Base-by-base conservation (phyloP, 805 yeast genomes). In the Komagataella mondaviorum region DNA sequence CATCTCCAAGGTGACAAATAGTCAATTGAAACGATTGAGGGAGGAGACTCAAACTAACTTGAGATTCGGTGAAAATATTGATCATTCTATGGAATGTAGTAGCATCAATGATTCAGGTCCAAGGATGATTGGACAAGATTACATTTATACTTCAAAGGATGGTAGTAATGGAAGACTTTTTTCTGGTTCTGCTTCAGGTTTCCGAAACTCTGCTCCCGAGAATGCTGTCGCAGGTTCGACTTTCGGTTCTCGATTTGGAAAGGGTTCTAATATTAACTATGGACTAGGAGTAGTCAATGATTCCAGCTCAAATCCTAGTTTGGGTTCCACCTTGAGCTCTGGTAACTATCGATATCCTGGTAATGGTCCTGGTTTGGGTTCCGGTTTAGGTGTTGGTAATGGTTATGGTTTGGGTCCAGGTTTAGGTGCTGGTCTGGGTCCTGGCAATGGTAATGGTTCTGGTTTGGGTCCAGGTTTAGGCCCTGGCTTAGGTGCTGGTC, bases 401-500 rank as follows among this genome's bases (percentile, higher is more conserved):
- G 50, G 50, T 3, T 6, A 47, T 10, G 50, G 50, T 7, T 22
- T 4, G 14, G 45, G 47, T 14, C 2, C 39, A n/a, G 51, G 47
- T 6, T 23, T 10, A 16, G 47, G 44, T 6, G 6, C 48, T 3
- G 48, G 49, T 2, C 2, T 8, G 3, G 58, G 56, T 39, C 45
- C 51, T 23, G 55, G 39, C 14, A 7, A 7, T 2, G 39, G 39
- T 3, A 7, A 7, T 2, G 39, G 39, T 3, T 14, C 39, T 4
- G 39, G 53, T 2, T 20, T 23, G 2, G 56, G 55, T 44, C 16
- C 49, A 23, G 54, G n/a, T 23, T n/a, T 43, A 7, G 50, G 55
- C 5, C 23, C 50, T n/a, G 54, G 54, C 14, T 49, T 22, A 53
- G 56, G 4, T 16, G 6, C 12, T 54, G 57, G 10, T 20, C 53